Percentiles rank a stretch among this genome's conserved stretches.
Evolutionary conservation across 1,139 yeast genomes (phyloP).

Genomic region (Entelexis sorbosivorans): DNA sequence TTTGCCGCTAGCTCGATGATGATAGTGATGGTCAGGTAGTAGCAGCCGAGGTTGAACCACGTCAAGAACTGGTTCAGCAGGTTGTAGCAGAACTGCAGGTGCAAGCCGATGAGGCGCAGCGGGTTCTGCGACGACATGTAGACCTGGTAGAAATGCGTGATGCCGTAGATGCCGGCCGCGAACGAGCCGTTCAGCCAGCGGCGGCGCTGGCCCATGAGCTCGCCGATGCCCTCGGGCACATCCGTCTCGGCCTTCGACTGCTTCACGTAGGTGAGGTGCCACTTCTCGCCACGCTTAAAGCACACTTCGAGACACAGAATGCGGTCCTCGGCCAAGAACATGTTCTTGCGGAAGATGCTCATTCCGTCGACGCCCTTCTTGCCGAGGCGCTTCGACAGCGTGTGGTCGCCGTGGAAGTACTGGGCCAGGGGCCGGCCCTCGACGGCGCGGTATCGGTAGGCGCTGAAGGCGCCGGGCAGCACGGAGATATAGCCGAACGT

Average conservation of each 20-base stretch:
- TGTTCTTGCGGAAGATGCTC: constrained; percentile 76
- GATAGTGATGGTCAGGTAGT: constrained; percentile 59
- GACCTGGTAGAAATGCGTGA: constrained; percentile 59
- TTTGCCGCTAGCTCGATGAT: constrained; percentile 35
- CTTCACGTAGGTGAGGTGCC: constrained; percentile 83
- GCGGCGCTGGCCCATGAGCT: constrained; percentile 81
- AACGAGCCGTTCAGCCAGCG: constrained; percentile 96
- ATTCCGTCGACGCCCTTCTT: constrained; percentile 40
- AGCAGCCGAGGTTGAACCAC: constrained; percentile 76
- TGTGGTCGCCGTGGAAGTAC: constrained; percentile 84
- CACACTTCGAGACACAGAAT: constrained; percentile 87
- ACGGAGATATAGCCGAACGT: constrained; percentile 81
- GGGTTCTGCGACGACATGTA: constrained; percentile 70
- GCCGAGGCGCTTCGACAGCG: constrained; percentile 37
- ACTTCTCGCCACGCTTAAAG: constrained; percentile 62
- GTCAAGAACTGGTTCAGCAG: constrained; percentile 54
- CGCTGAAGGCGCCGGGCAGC: constrained; percentile 88
- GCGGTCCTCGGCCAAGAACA: constrained; percentile 94
- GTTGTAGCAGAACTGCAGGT: constrained; percentile 70
- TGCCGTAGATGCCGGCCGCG: constrained; percentile 82
- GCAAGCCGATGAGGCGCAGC: constrained; percentile 58
- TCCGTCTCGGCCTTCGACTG: constrained; percentile 92
- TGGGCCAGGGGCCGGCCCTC: constrained; percentile 74
- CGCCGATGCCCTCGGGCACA: constrained; percentile 81
- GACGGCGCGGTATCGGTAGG: constrained; percentile 71